These are phyloP conservation scores for Ceratobasidium sp. DNA, from an alignment of 1,284 basidiomycete species.

Conservation along the genomic window DNA sequence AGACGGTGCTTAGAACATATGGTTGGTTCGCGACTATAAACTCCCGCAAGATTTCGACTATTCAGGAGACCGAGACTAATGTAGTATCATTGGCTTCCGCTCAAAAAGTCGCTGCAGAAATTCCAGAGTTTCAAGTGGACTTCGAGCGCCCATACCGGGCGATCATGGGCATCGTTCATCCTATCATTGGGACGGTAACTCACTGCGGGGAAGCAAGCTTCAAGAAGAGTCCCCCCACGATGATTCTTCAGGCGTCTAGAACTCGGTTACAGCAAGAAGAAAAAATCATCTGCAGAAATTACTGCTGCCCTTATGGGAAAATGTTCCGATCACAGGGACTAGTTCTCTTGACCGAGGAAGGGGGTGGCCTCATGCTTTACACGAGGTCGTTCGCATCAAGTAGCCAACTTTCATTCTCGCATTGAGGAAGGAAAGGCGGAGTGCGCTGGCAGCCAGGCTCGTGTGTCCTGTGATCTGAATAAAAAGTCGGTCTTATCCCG, in stretches of 20 bases:
- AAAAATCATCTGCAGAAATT: conserved; percentile 6
- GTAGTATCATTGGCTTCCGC: conserved; percentile 14
- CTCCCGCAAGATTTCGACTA: background rate
- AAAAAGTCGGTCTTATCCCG: background rate
- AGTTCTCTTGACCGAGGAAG: conserved; percentile 18
- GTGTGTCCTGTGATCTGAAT: background rate
- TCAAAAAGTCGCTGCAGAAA: background rate
- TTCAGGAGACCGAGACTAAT: background rate
- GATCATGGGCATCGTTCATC: background rate
- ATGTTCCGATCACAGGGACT: conserved; percentile 24
- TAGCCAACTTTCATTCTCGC: background rate
- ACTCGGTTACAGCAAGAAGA: background rate
- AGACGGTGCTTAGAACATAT: background rate
- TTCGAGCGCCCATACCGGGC: background rate
- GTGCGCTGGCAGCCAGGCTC: conserved; percentile 13
- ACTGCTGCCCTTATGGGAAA: conserved; percentile 16
- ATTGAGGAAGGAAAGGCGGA: conserved; percentile 7
- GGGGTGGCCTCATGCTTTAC: conserved; percentile 8
- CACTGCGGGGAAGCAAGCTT: conserved; percentile 9
- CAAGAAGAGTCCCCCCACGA: conserved; percentile 2
- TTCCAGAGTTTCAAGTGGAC: background rate
- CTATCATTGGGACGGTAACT: background rate
- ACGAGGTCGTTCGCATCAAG: conserved; percentile 5
- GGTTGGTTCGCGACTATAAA: background rate
- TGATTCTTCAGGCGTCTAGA: background rate